A percentile compares a stretch with the other conserved stretches of the same genome.
phyloP scores from a whole-genome alignment of 2,329 filamentous ascomycete species.

The Neonectria neomacrospora region DNA sequence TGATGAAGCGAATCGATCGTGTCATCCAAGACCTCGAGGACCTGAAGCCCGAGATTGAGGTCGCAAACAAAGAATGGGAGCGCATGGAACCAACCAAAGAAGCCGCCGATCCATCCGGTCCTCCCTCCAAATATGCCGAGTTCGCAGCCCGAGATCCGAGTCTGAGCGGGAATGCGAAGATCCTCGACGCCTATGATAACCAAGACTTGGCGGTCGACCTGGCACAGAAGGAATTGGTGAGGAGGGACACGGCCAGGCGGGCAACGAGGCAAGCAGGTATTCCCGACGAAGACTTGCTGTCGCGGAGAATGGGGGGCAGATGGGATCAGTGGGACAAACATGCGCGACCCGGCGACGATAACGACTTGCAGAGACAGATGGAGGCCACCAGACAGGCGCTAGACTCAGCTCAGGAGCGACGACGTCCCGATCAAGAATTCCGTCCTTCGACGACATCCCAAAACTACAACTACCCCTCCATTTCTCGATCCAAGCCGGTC shows the following conservation, averaged over 20 bases:
- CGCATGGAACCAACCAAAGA: slow-evolving; percentile 58
- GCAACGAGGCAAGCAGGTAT: slow-evolving; percentile 68
- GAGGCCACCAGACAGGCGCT: slow-evolving; percentile 61
- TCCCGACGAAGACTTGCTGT: slow-evolving; percentile 66
- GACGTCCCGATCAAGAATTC: slow-evolving; percentile 40
- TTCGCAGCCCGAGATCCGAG: slow-evolving; percentile 70
- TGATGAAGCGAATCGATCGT: slow-evolving; percentile 61
- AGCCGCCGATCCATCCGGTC: slow-evolving; percentile 33
- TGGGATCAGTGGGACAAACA: slow-evolving; percentile 56
- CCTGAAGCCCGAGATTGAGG: slow-evolving; percentile 82
- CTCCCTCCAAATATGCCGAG: slow-evolving; percentile 54
- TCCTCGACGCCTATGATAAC: slow-evolving; percentile 77
- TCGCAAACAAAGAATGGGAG: slow-evolving; percentile 75
- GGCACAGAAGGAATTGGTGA: slow-evolving; percentile 76
- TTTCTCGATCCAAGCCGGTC: slow-evolving; percentile 62
- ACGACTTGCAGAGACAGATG: slow-evolving; percentile 63
- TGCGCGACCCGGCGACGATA: slow-evolving; percentile 49
- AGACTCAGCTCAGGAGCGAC: slow-evolving; percentile 49
- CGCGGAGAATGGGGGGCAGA: slow-evolving; percentile 59
- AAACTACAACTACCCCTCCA: slow-evolving; percentile 67
- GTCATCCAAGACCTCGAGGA: slow-evolving; percentile 79
- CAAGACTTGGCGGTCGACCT: slow-evolving; percentile 81
- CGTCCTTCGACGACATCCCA: slow-evolving; percentile 42
- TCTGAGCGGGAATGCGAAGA: slow-evolving; percentile 64
- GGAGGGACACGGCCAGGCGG: slow-evolving; percentile 71